These are phyloP conservation scores for Plantago ovata DNA, from an alignment of 257 asterid species.

Conservation along the genomic window DNA sequence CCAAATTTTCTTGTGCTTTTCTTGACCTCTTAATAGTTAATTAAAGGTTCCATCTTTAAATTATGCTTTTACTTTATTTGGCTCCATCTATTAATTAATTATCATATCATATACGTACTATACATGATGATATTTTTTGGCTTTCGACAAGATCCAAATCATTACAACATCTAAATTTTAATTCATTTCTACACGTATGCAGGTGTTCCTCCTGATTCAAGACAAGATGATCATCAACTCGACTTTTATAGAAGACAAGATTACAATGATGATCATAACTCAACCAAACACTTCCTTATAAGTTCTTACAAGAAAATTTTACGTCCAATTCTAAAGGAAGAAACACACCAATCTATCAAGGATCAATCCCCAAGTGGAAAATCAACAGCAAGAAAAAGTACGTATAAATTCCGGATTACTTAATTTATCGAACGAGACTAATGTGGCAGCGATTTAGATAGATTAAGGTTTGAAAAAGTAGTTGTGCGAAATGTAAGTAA, in stretches of 20 bases:
- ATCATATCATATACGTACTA: too few relatives aligned
- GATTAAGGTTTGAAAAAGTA: too few relatives aligned
- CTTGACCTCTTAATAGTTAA: constrained; percentile 16
- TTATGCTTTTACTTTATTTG: constrained; percentile 16
- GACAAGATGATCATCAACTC: constrained; percentile 53
- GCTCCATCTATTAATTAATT: too few relatives aligned
- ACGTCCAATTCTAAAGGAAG: constrained; percentile 51
- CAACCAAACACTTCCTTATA: constrained; percentile 56
- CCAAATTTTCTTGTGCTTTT: constrained; percentile 8
- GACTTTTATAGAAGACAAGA: constrained; percentile 49
- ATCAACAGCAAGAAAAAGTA: constrained; percentile 44
- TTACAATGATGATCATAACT: constrained; percentile 39
- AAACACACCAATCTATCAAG: constrained; percentile 31
- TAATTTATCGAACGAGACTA: background rate
- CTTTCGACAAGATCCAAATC: constrained; percentile 6
- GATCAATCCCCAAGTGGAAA: constrained; percentile 19
- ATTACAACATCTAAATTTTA: background rate
- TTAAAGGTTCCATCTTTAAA: constrained; percentile 13
- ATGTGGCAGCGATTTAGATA: too few relatives aligned
- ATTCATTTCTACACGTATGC: constrained; percentile 19
- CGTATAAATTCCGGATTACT: background rate
- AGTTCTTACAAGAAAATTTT: constrained; percentile 52
- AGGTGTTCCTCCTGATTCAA: constrained; percentile 73
- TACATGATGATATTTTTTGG: constrained; percentile 3
- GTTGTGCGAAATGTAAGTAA: too few relatives aligned